Base-by-base conservation (phyloP, 2,329 filamentous ascomycete genomes). In the Aspergillus amoenus region DNA sequence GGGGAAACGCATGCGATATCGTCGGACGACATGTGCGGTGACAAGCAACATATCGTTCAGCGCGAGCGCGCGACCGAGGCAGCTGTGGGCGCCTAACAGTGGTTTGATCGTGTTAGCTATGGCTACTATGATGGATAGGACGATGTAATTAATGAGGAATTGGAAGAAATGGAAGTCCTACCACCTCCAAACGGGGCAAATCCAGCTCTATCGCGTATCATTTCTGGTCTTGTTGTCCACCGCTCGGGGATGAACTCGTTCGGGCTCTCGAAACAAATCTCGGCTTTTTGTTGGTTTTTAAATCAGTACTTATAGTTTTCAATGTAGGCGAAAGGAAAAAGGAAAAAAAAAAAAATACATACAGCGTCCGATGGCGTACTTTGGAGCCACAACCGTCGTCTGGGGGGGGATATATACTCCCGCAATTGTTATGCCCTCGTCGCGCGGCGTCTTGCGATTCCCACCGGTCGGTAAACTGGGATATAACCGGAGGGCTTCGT, bases 31-130 rank as follows among this genome's bases (percentile, higher is more conserved):
- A 6, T 51, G 52, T n/a, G 63, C 61, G 1, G 59, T 57, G 11
- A 63, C 56, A 3, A 65, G 55, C 17, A 53, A 43, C 56, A 65
- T 59, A 21, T 65, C 57, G n/a, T 59, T 60, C 61, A 63, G 60
- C 2, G 63, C 59, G 2, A 65, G 50, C 6, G 50, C 52, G 5
- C 50, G 50, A 2, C 61, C 61, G 39, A 65, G 39, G 45, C 63
- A 63, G 40, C 57, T 63, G 0, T 52, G 41, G 27, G 57, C 50
- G 62, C 56, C 56, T 58, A 24, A 21, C 18, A 18, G 18, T 18
- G 18, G 18, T 18, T 18, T 18, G 18, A 24, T 5, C 13, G 21
- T 18, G 22, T 43, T 9, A 43, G 21, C 8, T 15, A 27, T 17
- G 17, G 3, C 17, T 42, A 37, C 17, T 15, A 27, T 5, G 5